These are phyloP conservation scores for Talaromyces sp. DNA, from an alignment of 2,329 filamentous ascomycete species.

Conservation along the genomic window DNA sequence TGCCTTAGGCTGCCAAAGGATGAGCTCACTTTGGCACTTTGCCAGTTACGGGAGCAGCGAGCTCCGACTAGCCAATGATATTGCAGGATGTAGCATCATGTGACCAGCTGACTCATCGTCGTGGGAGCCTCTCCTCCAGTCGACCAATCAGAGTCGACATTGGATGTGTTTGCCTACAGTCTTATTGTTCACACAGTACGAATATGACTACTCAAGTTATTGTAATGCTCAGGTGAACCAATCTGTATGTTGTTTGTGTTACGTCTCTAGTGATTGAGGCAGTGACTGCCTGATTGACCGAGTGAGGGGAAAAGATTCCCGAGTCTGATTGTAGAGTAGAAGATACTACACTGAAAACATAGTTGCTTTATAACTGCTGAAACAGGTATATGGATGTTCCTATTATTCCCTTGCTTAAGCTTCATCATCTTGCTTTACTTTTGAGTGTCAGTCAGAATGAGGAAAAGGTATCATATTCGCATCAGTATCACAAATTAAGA, in stretches of 20 bases:
- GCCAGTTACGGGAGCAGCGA: neutral
- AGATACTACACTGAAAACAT: no score
- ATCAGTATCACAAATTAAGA: neutral
- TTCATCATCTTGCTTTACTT: neutral
- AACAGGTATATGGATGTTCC: neutral
- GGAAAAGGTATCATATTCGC: conserved; percentile 9
- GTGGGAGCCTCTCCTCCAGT: neutral
- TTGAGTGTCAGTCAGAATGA: neutral
- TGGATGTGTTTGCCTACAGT: neutral
- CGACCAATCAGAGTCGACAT: neutral
- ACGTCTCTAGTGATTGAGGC: no score
- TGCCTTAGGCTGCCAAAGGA: conserved; percentile 7
- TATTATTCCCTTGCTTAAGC: neutral
- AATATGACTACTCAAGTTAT: no score
- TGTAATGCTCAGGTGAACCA: no score
- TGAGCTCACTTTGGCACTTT: neutral
- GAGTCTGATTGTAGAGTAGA: no score
- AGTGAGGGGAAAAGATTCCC: no score
- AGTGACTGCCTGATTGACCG: no score
- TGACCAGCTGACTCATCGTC: conserved; percentile 14
- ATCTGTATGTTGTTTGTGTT: no score
- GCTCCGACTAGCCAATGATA: neutral
- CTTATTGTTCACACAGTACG: no score
- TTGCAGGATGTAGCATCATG: conserved; percentile 5
- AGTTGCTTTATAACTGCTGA: no score